Percentiles rank a stretch among this genome's conserved stretches.
Conservation (phyloP, 1,284 basidiomycete genomes). For the Heterobasidion irregulare region DNA sequence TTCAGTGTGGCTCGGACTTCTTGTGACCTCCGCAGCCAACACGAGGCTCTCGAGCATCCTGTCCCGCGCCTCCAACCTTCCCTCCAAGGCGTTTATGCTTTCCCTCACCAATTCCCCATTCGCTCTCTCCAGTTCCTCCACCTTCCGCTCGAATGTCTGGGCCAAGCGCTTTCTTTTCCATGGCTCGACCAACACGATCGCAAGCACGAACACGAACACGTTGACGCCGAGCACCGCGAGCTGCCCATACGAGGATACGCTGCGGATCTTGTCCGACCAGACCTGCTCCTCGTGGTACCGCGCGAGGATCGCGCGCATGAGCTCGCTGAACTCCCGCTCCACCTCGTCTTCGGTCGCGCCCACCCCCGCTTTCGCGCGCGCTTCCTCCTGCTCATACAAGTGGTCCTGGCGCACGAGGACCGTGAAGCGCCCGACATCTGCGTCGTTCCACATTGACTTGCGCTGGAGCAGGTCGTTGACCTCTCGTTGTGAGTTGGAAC, state of each 20-base stretch:
- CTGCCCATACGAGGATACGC: slow-evolving; percentile 85
- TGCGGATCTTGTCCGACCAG: slow-evolving; percentile 96
- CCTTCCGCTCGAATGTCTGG: slow-evolving; percentile 79
- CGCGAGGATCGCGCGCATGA: slow-evolving; percentile 81
- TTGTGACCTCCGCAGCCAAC: slow-evolving; percentile 10
- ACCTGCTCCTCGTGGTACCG: slow-evolving; percentile 96
- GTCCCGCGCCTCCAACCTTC: slow-evolving; percentile 46
- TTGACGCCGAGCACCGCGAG: slow-evolving; percentile 81
- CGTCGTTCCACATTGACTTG: slow-evolving; percentile 81
- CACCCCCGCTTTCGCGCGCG: slow-evolving; percentile 55
- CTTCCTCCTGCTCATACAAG: slow-evolving; percentile 70
- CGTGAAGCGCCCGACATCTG: slow-evolving; percentile 80
- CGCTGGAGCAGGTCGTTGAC: slow-evolving; percentile 89
- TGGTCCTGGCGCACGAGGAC: slow-evolving; percentile 84
- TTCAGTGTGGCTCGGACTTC: too few relatives aligned
- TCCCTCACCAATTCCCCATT: slow-evolving; percentile 37
- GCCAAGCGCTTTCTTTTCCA: slow-evolving; percentile 85
- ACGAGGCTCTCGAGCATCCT: slow-evolving; percentile 22
- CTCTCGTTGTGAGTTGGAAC: slow-evolving; percentile 78
- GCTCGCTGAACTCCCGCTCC: slow-evolving; percentile 76
- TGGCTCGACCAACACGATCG: slow-evolving; percentile 85
- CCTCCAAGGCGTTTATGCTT: slow-evolving; percentile 39
- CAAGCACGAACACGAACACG: slow-evolving; percentile 79
- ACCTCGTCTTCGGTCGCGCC: slow-evolving; percentile 67
- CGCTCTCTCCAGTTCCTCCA: slow-evolving; percentile 49